Evolutionary conservation across 106 monocot genomes (phyloP).

Genomic region (Acorus calamus): DNA sequence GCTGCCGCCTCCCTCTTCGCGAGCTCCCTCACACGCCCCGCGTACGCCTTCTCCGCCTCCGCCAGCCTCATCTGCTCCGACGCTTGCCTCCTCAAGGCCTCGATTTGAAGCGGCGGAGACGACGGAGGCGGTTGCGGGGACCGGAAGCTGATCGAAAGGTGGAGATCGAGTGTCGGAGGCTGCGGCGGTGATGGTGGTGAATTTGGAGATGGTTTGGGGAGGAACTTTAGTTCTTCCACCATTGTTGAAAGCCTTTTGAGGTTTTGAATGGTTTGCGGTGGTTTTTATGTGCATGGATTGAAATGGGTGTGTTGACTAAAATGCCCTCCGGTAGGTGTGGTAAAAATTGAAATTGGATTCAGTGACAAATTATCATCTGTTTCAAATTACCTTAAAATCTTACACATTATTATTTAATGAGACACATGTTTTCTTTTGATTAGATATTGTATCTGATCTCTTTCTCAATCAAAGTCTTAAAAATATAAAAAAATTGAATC

Average conservation of each 20-base stretch:
- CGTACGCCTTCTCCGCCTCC: slow-evolving; percentile 50
- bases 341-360: too few relatives aligned
- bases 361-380: too few relatives aligned
- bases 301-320: too few relatives aligned
- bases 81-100: slow-evolving; percentile 37
- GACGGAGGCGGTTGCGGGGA: slow-evolving; percentile 10
- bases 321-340: too few relatives aligned
- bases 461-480: too few relatives aligned
- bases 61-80: slow-evolving; percentile 59
- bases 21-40: slow-evolving; percentile 56
- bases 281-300: too few relatives aligned
- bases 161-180: slow-evolving; percentile 51
- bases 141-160: slow-evolving; percentile 38
- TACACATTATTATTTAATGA: too few relatives aligned
- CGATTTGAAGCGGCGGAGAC: slow-evolving; percentile 13
- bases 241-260: neutral
- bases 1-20: slow-evolving; percentile 54
- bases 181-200: neutral
- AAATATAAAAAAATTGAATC: too few relatives aligned
- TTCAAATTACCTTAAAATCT: too few relatives aligned
- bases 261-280: neutral
- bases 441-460: too few relatives aligned
- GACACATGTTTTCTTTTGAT: too few relatives aligned
- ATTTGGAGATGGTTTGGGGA: neutral
- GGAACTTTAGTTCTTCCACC: slow-evolving; percentile 19